phyloP scores from a whole-genome alignment of 176 grass and related monocot genomes.

The Triticum dicoccoides region DNA sequence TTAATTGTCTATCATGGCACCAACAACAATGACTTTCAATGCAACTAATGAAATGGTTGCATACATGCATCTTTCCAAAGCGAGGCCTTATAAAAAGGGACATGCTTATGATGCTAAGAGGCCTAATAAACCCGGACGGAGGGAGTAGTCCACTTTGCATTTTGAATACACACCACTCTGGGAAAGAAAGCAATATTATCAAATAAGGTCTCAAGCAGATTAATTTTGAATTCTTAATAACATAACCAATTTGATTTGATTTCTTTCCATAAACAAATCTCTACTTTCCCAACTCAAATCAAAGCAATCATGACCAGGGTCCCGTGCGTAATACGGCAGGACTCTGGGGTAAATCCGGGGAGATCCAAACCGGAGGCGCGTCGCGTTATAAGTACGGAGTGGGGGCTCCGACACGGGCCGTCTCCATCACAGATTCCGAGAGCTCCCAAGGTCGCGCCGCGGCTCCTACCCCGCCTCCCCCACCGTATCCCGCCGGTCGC shows the following conservation, averaged over 20 bases:
- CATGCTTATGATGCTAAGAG: too few species aligned
- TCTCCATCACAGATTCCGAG: slow-evolving; percentile 42
- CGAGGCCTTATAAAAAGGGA: too few species aligned
- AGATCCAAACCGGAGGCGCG: not conserved
- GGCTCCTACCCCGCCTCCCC: not conserved
- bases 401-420: slow-evolving; percentile 27
- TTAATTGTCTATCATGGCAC: too few species aligned
- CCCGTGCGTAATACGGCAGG: not conserved
- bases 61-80: too few species aligned
- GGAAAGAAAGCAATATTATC: not conserved
- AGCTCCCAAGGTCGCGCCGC: slow-evolving; percentile 17
- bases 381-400: slow-evolving; percentile 38
- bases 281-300: not conserved
- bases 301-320: not conserved
- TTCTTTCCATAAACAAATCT: too few species aligned
- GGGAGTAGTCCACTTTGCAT: not conserved
- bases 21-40: too few species aligned
- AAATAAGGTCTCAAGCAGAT: not conserved
- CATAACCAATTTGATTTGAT: too few species aligned
- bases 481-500: not conserved
- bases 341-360: not conserved
- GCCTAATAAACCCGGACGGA: too few species aligned
- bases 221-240: too few species aligned
- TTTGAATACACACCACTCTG: not conserved
- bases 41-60: too few species aligned